These are phyloP conservation scores for Ophiostoma fasciatum DNA, from an alignment of 2,329 filamentous ascomycete species.

Conservation along the genomic window DNA sequence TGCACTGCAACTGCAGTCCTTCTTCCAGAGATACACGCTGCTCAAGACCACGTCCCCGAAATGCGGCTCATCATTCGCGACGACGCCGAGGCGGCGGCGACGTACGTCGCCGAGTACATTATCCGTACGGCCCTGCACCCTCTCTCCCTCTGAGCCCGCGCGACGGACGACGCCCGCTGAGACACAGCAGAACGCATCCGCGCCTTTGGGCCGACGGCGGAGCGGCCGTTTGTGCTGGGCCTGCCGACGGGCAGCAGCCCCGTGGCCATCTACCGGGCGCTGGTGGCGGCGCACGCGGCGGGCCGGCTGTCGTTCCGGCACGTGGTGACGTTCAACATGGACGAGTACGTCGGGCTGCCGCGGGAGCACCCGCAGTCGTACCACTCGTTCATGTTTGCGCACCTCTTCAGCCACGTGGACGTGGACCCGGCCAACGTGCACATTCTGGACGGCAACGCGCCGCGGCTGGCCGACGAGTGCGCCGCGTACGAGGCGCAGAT, in stretches of 20 bases:
- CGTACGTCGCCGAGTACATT: constrained; percentile 59
- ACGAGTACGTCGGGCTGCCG: constrained; percentile 61
- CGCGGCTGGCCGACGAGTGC: constrained; percentile 53
- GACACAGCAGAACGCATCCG: constrained; percentile 44
- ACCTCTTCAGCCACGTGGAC: constrained; percentile 63
- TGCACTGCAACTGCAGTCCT: no score
- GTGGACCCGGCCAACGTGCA: constrained; percentile 53
- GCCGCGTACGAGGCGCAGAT: constrained; percentile 57
- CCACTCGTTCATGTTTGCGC: constrained; percentile 68
- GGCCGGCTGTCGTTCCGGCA: constrained; percentile 37
- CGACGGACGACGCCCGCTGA: no score
- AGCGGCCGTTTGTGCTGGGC: constrained; percentile 55
- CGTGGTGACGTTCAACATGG: constrained; percentile 57
- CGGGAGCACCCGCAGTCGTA: constrained; percentile 62
- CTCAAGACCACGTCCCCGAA: no score
- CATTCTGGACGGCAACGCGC: constrained; percentile 60
- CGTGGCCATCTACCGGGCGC: constrained; percentile 50
- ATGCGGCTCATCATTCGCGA: constrained; percentile 64
- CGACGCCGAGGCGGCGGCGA: constrained; percentile 42
- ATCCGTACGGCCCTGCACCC: constrained; percentile 22
- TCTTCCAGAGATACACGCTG: no score
- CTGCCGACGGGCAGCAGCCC: constrained; percentile 60
- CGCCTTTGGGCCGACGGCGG: constrained; percentile 45
- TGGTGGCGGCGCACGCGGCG: constrained; percentile 46
- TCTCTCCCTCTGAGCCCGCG: not conserved